phyloP scores from a whole-genome alignment of 106 monocot genomes.

The Phalaenopsis aphrodite region DNA sequence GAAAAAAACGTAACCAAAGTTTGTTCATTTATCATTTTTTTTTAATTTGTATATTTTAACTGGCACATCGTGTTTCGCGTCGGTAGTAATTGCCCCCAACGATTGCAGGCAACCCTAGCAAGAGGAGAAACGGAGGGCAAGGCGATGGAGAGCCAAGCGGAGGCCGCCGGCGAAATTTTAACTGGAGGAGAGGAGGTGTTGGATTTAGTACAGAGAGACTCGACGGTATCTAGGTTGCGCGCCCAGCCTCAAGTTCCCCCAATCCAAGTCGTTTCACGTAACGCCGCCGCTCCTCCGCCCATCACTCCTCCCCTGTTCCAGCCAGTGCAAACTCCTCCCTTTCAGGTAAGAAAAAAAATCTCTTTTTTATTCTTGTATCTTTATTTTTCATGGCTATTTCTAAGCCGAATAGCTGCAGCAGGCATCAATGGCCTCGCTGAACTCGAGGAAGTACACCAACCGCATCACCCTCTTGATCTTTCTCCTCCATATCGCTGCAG shows the following conservation, averaged over 20 bases:
- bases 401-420: slow-evolving; percentile 3
- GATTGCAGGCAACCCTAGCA: background rate
- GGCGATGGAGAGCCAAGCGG: background rate
- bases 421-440: slow-evolving; percentile 32
- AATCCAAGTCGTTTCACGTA: slow-evolving; percentile 27
- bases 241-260: slow-evolving; percentile 23
- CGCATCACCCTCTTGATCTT: slow-evolving; percentile 61
- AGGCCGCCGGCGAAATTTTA: background rate
- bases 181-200: slow-evolving; percentile 4
- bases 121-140: slow-evolving; percentile 6
- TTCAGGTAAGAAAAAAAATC: background rate
- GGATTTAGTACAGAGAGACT: background rate
- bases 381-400: too few species aligned
- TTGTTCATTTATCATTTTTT: background rate
- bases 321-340: slow-evolving; percentile 6
- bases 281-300: slow-evolving; percentile 4
- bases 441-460: slow-evolving; percentile 77
- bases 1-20: background rate
- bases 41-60: background rate
- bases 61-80: background rate
- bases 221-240: slow-evolving; percentile 27
- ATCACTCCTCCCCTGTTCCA: slow-evolving; percentile 10
- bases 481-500: slow-evolving; percentile 49
- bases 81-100: background rate
- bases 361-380: too few species aligned